Conservation (phyloP, 2,329 filamentous ascomycete species). For the Verticillium klebahnii region DNA sequence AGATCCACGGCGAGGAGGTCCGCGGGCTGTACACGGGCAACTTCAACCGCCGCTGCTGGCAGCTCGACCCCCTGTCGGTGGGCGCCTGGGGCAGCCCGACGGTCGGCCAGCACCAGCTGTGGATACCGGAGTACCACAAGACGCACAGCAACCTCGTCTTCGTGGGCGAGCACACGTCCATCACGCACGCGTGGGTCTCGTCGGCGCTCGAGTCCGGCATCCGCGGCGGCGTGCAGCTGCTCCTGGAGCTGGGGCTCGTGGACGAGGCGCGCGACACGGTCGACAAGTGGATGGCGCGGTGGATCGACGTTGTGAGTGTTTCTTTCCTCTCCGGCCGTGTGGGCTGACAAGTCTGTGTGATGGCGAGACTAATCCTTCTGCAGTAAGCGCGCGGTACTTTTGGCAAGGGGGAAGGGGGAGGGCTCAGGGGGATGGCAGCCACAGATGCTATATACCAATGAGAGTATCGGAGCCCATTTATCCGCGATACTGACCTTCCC, state of each 20-base stretch:
- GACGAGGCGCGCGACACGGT: constrained; percentile 64
- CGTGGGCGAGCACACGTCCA: constrained; percentile 64
- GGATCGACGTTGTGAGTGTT: constrained; percentile 44
- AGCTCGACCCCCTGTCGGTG: constrained; percentile 53
- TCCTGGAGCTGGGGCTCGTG: constrained; percentile 61
- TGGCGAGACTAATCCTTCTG: not conserved
- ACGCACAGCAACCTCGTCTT: constrained; percentile 64
- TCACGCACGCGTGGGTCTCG: constrained; percentile 68
- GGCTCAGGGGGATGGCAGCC: not conserved
- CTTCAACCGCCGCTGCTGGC: constrained; percentile 63
- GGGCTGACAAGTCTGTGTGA: not conserved
- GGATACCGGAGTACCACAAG: constrained; percentile 68
- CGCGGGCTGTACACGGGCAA: constrained; percentile 59
- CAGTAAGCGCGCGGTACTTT: not conserved
- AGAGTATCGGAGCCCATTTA: not conserved
- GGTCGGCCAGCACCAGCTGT: constrained; percentile 63
- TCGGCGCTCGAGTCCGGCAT: constrained; percentile 65
- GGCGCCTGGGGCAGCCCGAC: constrained; percentile 59
- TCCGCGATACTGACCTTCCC: not conserved
- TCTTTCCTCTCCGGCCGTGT: not conserved
- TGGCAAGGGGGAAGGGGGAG: not conserved
- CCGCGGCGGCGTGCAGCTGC: constrained; percentile 57
- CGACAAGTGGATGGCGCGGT: constrained; percentile 64
- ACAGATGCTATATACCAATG: not conserved
- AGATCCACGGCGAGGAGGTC: constrained; percentile 60